Evolutionary conservation across 805 yeast species (phyloP), one percentile per base, ranked within the genome.

Genomic region (Starmerella sp.): DNA sequence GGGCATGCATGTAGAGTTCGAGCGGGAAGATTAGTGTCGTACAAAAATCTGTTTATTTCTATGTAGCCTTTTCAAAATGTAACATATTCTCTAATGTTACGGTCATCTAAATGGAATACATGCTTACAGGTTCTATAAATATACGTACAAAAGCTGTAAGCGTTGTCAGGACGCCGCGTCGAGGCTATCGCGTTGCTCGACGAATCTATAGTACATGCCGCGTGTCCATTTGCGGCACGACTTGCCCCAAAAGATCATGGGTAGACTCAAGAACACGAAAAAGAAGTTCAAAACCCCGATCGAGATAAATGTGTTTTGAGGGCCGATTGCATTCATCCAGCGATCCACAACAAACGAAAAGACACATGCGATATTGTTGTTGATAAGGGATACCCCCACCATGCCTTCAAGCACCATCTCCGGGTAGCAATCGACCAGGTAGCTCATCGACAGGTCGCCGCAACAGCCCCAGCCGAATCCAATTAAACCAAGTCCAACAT

Each of bases 331-430:
- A 3, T 62, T 66, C 37, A 80, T 70, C 81, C 84, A 82, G 15
- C 79, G 73, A 31, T 82, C 84, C 56, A 81, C 81, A 50, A 76
- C 77, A 66, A 78, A 75, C 3, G 78, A 82, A 63, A 82, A 82
- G 14, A 79, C 51, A 35, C 36, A 49, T n/a, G 59, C 61, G 14
- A 57, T 54, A 44, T 57, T 69, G 64, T 80, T 80, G 65, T 85
- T 73, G 54, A 80, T 75, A 30, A 81, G 61, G 42, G 81, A 75
- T 15, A 79, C 78, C 32, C 80, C 76, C 51, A 77, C 82, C 73
- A 80, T 75, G 0, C 80, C 79, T 45, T 76, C 77, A 6, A 77
- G 72, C 39, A 75, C 75, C 69, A 79, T 65, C 54, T 78, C 80
- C 54, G 76, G 75, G 65, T 80, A 81, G 55, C 75, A 70, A 60